Conservation (phyloP, 139 green algal genomes). For the Coelastrella sp. region DNA sequence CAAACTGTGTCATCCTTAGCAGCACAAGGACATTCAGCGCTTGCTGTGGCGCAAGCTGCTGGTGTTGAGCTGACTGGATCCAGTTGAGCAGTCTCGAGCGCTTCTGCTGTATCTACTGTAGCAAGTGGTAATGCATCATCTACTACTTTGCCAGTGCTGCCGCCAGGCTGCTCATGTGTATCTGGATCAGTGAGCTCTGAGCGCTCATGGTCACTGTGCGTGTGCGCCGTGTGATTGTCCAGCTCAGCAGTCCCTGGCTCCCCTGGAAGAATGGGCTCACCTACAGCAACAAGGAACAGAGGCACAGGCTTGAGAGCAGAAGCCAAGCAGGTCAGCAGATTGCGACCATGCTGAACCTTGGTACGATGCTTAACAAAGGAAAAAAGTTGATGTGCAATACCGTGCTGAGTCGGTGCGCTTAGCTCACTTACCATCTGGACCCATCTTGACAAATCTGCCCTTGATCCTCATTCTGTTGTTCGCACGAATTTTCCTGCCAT, state of each 20-base stretch:
- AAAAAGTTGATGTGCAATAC: neutral
- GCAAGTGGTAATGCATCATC: no score
- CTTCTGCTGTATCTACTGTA: neutral
- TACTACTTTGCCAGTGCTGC: constrained; percentile 15
- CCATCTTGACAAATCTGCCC: constrained; percentile 33
- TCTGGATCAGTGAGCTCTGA: constrained; percentile 24
- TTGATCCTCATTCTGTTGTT: constrained; percentile 34
- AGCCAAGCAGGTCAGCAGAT: no score
- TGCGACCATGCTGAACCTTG: neutral
- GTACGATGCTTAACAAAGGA: neutral
- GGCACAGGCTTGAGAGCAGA: no score
- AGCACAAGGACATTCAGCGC: no score
- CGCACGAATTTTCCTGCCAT: constrained; percentile 16
- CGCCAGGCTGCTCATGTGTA: constrained; percentile 17
- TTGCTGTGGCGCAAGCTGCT: no score
- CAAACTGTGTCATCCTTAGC: no score
- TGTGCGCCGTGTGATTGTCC: neutral
- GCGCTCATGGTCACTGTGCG: constrained; percentile 8
- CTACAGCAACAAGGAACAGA: no score
- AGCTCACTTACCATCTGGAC: neutral
- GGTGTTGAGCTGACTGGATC: no score
- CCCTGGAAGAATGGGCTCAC: constrained; percentile 16
- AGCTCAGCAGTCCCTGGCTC: neutral
- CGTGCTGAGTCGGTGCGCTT: neutral
- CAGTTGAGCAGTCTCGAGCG: neutral